These are phyloP conservation scores for Mortierella sp. DNA, from an alignment of 371 early-diverging fungal genomes.

Conservation along the genomic window DNA sequence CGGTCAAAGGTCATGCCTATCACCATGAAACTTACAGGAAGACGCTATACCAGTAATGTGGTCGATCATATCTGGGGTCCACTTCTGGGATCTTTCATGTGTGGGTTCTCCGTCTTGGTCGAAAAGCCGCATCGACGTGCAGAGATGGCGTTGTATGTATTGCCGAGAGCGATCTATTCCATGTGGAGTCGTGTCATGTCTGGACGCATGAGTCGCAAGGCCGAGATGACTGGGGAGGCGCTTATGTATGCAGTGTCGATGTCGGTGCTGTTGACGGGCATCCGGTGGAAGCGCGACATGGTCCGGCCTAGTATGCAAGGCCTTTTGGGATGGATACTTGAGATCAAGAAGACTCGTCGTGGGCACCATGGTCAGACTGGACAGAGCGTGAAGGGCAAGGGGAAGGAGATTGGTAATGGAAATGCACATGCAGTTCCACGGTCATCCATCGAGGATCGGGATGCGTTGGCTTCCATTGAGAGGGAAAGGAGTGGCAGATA, in stretches of 20 bases:
- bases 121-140: slow-evolving; percentile 73
- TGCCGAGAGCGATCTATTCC: slow-evolving; percentile 70
- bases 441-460: slow-evolving; percentile 13
- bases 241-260: slow-evolving; percentile 60
- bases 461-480: slow-evolving; percentile 19
- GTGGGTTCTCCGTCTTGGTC: slow-evolving; percentile 71
- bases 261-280: slow-evolving; percentile 62
- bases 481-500: slow-evolving; percentile 20
- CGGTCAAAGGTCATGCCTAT: slow-evolving; percentile 64
- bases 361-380: neutral
- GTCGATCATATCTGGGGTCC: slow-evolving; percentile 68
- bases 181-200: slow-evolving; percentile 65
- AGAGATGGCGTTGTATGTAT: slow-evolving; percentile 77
- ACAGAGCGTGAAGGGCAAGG: neutral
- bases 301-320: slow-evolving; percentile 68
- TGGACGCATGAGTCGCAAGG: slow-evolving; percentile 36
- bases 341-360: slow-evolving; percentile 23
- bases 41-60: slow-evolving; percentile 58
- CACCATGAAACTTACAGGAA: slow-evolving; percentile 36
- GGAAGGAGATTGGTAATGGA: neutral
- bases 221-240: slow-evolving; percentile 56
- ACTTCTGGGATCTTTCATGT: slow-evolving; percentile 68
- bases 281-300: slow-evolving; percentile 62
- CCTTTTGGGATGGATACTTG: slow-evolving; percentile 69
- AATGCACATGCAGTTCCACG: neutral